phyloP scores from a whole-genome alignment of 371 early-diverging fungal species.

The Conidiobolus incongruus region DNA sequence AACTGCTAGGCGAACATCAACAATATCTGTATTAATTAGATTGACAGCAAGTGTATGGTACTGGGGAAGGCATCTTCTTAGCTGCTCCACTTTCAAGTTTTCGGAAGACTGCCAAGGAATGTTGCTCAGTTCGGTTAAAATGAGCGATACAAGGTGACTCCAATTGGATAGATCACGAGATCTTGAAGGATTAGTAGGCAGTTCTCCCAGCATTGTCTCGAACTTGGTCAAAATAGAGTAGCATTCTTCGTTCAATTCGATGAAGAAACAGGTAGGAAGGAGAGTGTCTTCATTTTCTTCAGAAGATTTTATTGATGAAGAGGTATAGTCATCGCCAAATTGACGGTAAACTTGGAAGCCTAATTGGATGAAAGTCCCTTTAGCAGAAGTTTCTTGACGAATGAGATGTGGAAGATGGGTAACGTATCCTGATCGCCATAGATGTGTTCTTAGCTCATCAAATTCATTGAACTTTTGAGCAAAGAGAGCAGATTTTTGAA shows the following conservation, averaged over 20 bases:
- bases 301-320: conserved; percentile 1
- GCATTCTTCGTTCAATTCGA: neutral
- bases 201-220: neutral
- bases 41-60: neutral
- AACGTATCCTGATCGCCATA: conserved; percentile 57
- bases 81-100: neutral
- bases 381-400: conserved; percentile 31
- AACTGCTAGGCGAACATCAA: neutral
- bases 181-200: neutral
- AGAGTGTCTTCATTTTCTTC: conserved; percentile 1
- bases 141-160: neutral
- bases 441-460: conserved; percentile 39
- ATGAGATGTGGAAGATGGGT: conserved; percentile 64
- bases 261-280: neutral
- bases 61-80: neutral
- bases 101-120: neutral
- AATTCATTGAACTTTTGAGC: conserved; percentile 56
- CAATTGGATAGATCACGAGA: neutral
- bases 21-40: neutral
- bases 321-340: conserved; percentile 14
- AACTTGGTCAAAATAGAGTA: neutral
- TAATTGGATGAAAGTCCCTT: conserved; percentile 15
- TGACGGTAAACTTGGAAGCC: conserved; percentile 15
- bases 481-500: conserved; percentile 53
- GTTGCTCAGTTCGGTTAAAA: neutral